phyloP scores from a whole-genome alignment of 1,139 yeast genomes.

The Kodamaea plutei region DNA sequence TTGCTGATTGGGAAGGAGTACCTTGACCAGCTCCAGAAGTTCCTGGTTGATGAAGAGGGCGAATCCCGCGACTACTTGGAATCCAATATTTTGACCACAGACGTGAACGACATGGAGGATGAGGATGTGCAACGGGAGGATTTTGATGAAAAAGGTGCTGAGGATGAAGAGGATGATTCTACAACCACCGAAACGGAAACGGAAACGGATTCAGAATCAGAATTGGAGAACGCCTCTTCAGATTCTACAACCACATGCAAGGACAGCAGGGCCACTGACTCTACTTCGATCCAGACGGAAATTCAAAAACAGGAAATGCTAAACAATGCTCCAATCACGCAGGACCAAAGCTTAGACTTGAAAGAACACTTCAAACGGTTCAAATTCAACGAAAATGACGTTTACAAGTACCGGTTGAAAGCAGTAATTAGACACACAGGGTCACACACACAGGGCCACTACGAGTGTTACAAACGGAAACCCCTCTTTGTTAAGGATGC shows the following conservation, averaged over 20 bases:
- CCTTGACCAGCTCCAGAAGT: conserved; percentile 33
- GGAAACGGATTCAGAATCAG: conserved; percentile 20
- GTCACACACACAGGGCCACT: conserved; percentile 86
- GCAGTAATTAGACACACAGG: conserved; percentile 86
- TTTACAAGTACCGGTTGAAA: conserved; percentile 54
- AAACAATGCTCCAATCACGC: conserved; percentile 38
- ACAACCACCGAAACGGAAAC: conserved; percentile 15
- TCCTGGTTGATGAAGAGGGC: conserved; percentile 8
- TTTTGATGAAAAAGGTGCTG: conserved; percentile 35
- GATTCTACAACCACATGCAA: conserved; percentile 14
- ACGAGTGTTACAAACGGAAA: conserved; percentile 72
- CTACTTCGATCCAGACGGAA: conserved; percentile 3
- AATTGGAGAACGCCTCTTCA: conserved; percentile 15
- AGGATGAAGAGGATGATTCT: conserved; percentile 26
- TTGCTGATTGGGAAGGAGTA: conserved; percentile 49
- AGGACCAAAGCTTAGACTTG: conserved; percentile 33
- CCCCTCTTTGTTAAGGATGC: conserved; percentile 55
- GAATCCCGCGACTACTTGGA: conserved; percentile 2
- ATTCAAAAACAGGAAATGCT: conserved; percentile 27
- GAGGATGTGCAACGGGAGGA: conserved; percentile 42
- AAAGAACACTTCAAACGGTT: conserved; percentile 37
- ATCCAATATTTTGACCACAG: conserved; percentile 37
- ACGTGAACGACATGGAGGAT: conserved; percentile 44
- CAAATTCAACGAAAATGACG: conserved; percentile 42
- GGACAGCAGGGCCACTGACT: conserved; percentile 9